Evolutionary conservation across 257 asterid genomes (phyloP), one percentile per base, ranked within the genome.

Genomic region (Mitragyna speciosa): DNA sequence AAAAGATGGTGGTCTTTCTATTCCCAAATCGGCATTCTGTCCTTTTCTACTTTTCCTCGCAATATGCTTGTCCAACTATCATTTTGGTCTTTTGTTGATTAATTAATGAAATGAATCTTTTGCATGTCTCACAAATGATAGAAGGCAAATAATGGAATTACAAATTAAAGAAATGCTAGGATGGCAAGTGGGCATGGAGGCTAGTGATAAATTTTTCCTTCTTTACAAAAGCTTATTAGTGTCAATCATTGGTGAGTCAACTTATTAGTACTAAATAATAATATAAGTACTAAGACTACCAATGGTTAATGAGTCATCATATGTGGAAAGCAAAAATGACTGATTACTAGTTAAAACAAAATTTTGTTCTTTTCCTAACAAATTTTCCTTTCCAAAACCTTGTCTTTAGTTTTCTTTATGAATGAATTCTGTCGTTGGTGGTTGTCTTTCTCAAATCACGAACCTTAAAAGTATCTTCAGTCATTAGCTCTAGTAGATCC

Each of bases 51-150:
- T 54, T 70, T 73, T 74, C 24, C 75, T 58, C 58, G 22, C 43
- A 9, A 47, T 48, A 70, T 83, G 80, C 77, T 76, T 77, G 80
- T 77, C 84, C 87, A 73, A 76, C 80, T 70, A 28, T 45, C 52
- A 65, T 3, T 79, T 39, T 75, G 58, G 51, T 7, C 51, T 26
- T 52, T 51, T 49, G 48, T 69, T 48, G 45, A 24, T 74, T 68
- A 76, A 67, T 19, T 81, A 52, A 36, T 70, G 41, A 47, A 47
- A 54, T 72, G 45, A 72, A 72, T 41, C 68, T 67, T 80, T 54
- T 69, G 31, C 58, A 43, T 7, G 28, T 9, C n/a, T 7, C 41
- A 4, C 41, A 11, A 47, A 45, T 70, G 81, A 16, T 47, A 24
- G 68, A 41, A n/a, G 66, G 80, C 28, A 33, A 36, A 14, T 1